These are phyloP conservation scores for Phytopythium delawarense DNA, from an alignment of 352 stramenopile species.

Conservation along the genomic window DNA sequence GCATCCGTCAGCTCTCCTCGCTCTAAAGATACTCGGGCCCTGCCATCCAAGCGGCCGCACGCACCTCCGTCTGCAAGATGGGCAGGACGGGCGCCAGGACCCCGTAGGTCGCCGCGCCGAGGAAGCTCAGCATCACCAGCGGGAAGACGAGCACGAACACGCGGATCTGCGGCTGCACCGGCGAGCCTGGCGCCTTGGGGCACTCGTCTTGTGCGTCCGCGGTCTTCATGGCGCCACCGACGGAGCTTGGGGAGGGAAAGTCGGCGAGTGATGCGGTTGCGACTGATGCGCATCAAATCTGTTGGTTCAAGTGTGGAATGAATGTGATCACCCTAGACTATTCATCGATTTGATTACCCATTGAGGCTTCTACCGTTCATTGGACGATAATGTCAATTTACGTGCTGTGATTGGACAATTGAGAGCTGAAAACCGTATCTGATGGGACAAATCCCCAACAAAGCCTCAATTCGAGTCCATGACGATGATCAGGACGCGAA, in stretches of 20 bases:
- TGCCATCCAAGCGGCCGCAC: no score
- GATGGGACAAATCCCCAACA: not conserved
- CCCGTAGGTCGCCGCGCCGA: slow-evolving; percentile 47
- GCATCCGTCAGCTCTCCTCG: not conserved
- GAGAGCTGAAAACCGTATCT: not conserved
- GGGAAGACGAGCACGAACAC: slow-evolving; percentile 19
- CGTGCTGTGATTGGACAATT: not conserved
- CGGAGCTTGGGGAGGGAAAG: not conserved
- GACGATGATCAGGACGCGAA: not conserved
- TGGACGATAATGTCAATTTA: not conserved
- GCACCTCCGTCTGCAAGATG: slow-evolving; percentile 63
- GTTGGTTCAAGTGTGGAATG: not conserved
- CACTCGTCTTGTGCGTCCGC: not conserved
- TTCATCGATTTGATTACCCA: not conserved
- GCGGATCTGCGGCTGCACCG: not conserved
- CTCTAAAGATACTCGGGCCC: not conserved
- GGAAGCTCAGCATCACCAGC: slow-evolving; percentile 40
- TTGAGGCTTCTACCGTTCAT: not conserved
- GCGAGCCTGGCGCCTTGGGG: not conserved
- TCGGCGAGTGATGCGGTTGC: not conserved
- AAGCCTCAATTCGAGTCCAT: not conserved
- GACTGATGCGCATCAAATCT: not conserved
- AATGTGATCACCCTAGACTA: not conserved
- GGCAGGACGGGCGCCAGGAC: slow-evolving; percentile 60
- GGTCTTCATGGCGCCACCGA: not conserved